Conservation (phyloP, 116 monocot genomes). For the Zostera marina region DNA sequence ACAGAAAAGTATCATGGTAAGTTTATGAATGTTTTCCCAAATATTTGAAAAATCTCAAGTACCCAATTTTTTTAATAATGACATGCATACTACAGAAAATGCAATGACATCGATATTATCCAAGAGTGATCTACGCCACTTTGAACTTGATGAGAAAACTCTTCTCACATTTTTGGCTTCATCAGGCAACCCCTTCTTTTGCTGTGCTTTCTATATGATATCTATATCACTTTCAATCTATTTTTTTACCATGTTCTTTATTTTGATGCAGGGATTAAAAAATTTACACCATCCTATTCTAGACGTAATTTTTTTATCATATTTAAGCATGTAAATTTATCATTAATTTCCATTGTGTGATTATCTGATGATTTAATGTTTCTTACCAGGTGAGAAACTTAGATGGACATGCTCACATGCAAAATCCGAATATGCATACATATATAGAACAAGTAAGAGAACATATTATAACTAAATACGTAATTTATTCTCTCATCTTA, state of each 20-base stretch:
- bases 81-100: constrained; percentile 13
- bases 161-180: constrained; percentile 53
- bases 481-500: no score
- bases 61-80: no score
- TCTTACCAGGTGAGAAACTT: constrained; percentile 36
- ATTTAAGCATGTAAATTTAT: background rate
- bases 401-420: constrained; percentile 71
- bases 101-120: constrained; percentile 40
- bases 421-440: constrained; percentile 25
- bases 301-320: constrained; percentile 26
- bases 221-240: background rate
- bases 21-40: background rate
- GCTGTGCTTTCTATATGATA: background rate
- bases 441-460: constrained; percentile 20
- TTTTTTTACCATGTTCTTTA: constrained; percentile 1
- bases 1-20: constrained; percentile 39
- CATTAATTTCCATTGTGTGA: background rate
- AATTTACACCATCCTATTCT: constrained; percentile 48
- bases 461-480: background rate
- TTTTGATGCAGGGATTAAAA: constrained; percentile 42
- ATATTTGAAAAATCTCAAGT: background rate
- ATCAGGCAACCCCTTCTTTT: constrained; percentile 17
- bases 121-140: constrained; percentile 41
- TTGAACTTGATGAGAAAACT: constrained; percentile 46
- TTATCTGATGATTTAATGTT: constrained; percentile 5